A percentile compares a stretch with the other conserved stretches of the same genome.
These are phyloP conservation scores for Pythium sp. DNA, from an alignment of 352 stramenopile species.

Conservation along the genomic window DNA sequence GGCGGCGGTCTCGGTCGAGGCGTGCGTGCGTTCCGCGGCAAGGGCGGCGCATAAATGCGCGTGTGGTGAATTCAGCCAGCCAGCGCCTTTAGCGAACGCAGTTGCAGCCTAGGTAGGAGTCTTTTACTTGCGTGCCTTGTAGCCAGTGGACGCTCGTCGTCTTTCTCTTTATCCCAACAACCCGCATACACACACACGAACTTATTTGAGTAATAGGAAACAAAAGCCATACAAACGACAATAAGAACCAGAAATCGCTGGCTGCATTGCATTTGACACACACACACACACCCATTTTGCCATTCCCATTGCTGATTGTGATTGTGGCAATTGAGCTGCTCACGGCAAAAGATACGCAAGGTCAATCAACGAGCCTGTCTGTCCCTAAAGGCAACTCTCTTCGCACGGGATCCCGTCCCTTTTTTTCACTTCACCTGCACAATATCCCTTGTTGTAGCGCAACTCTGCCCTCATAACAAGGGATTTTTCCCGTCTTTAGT, in stretches of 20 bases:
- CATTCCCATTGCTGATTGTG: background rate
- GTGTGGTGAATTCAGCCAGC: background rate
- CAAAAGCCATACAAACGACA: slow-evolving; percentile 5
- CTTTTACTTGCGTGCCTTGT: background rate
- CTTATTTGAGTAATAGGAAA: slow-evolving; percentile 14
- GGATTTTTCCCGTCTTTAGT: background rate
- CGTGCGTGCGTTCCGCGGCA: slow-evolving; percentile 75
- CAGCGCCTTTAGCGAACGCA: background rate
- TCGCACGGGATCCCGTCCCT: background rate
- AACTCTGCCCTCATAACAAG: background rate
- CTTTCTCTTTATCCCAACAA: background rate
- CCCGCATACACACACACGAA: slow-evolving; percentile 2
- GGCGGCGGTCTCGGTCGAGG: slow-evolving; percentile 74
- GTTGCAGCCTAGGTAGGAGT: background rate
- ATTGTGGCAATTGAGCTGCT: background rate
- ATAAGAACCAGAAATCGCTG: background rate
- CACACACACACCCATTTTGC: no score
- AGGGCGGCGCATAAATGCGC: slow-evolving; percentile 64
- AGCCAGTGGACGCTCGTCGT: background rate
- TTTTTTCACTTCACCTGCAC: background rate
- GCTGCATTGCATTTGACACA: background rate
- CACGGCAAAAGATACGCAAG: background rate
- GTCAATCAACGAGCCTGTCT: background rate
- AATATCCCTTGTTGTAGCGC: background rate
- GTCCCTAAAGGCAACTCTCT: background rate